These are phyloP conservation scores for Hemileccinum impolitum DNA, from an alignment of 768 basidiomycete species.

Conservation along the genomic window DNA sequence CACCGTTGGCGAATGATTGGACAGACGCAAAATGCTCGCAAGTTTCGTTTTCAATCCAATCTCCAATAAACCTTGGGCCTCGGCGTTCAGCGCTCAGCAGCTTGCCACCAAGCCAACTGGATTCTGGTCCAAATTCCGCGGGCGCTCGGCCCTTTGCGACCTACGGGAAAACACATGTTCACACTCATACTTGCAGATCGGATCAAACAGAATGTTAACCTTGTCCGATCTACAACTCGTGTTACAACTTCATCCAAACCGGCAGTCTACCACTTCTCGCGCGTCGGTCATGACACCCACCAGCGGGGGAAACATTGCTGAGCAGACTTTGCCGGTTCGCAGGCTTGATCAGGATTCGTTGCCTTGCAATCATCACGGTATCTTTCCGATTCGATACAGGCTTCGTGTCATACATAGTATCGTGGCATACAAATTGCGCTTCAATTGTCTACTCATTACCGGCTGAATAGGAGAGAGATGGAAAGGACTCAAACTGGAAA, in stretches of 20 bases:
- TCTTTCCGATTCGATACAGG: background rate
- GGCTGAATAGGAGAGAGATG: background rate
- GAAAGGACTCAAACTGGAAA: background rate
- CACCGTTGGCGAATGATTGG: background rate
- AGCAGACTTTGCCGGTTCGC: background rate
- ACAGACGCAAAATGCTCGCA: too few species aligned
- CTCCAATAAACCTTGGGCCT: too few species aligned
- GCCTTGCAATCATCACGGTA: too few species aligned
- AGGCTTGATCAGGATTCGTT: background rate
- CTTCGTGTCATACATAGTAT: background rate
- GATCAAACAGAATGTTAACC: background rate
- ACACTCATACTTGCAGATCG: background rate
- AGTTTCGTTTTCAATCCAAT: too few species aligned
- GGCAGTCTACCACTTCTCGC: too few species aligned
- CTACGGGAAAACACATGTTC: background rate
- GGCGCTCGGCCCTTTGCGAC: background rate
- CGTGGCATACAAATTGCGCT: conserved; percentile 4
- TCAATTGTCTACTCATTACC: background rate
- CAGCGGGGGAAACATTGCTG: background rate
- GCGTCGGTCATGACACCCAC: background rate
- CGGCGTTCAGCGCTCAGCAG: too few species aligned
- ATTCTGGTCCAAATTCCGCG: conserved; percentile 1
- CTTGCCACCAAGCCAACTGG: too few species aligned
- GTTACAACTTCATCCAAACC: too few species aligned
- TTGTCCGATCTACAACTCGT: too few species aligned